A percentile compares a stretch with the other conserved stretches of the same genome.
phyloP scores from a whole-genome alignment of 352 stramenopile genomes.

The Phytopythium montanum region DNA sequence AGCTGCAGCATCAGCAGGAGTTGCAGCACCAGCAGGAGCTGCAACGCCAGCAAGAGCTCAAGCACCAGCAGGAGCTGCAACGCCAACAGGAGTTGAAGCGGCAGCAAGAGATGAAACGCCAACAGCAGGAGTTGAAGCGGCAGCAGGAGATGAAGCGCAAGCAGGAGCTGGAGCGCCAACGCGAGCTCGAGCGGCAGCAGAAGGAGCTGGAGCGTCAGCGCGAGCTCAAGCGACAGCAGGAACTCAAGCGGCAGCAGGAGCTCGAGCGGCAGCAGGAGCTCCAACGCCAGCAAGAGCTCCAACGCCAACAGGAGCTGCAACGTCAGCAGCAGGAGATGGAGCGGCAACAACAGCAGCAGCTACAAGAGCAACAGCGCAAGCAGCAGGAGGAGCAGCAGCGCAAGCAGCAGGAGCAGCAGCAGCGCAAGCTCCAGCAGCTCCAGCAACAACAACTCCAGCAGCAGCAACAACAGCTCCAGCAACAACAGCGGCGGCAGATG shows the following conservation, averaged over 20 bases:
- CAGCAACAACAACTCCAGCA: conserved; percentile 9
- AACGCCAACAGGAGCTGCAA: conserved; percentile 6
- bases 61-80: conserved; percentile 4
- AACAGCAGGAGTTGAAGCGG: conserved; percentile 13
- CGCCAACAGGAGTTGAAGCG: conserved; percentile 5
- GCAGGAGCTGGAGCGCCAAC: conserved; percentile 12
- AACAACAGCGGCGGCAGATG: conserved; percentile 31
- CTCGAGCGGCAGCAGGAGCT: conserved; percentile 14
- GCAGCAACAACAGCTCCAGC: conserved; percentile 13
- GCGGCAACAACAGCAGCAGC: conserved; percentile 15
- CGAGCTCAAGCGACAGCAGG: conserved; percentile 22
- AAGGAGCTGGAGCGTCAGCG: conserved; percentile 27
- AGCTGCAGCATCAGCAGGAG: conserved; percentile 7
- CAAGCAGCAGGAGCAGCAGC: conserved; percentile 21
- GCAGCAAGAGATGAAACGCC: conserved; percentile 13
- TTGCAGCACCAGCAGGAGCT: conserved; percentile 3
- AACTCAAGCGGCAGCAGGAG: conserved; percentile 30
- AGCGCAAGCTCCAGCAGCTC: conserved; percentile 4
- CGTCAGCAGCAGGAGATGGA: conserved; percentile 14
- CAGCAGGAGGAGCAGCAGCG: conserved; percentile 14
- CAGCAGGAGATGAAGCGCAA: conserved; percentile 12
- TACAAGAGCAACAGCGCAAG: conserved; percentile 23
- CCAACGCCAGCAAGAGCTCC: conserved; percentile 4
- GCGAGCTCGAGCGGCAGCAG: conserved; percentile 20
- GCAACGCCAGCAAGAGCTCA: conserved; percentile 8